Base-by-base conservation (phyloP, 345 rosid species). In the Eucalyptus coolabah region DNA sequence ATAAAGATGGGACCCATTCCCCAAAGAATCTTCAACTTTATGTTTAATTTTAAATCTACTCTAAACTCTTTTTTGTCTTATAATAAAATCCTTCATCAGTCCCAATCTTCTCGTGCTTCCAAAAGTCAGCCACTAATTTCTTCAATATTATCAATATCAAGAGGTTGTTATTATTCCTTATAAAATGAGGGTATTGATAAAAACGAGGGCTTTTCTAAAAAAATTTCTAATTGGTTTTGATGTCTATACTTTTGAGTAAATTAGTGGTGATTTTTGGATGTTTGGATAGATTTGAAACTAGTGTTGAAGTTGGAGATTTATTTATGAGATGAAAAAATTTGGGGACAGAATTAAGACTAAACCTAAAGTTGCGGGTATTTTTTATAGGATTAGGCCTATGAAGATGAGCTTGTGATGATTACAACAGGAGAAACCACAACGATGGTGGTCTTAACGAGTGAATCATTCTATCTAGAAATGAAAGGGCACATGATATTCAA, bases 141-240 rank as follows among this genome's bases (percentile, higher is more conserved):
- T 65, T 65, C 37, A 7, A n/a, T 30, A n/a, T 65, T 65, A 16
- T 30, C 17, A n/a, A 65, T 6, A n/a, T 65, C 10, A 4, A 30
- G 63, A 56, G 63, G 28, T 56, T 56, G 30, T 10, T 24, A 56
- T 2, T 56, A 1, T 26, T 23, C 63, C 3, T 56, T 56, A 0
- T 56, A 56, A 56, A 1, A 0, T 9, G 63, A 56, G 63, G 13
- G 6, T 24, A 5, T 56, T 10, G 30, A 24, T 56, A 0, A 56
- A 24, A 56, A 56, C 14, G 0, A 2, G 3, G 3, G 63, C 9
- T 56, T 23, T 56, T 0, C 10, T 26, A 56, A 56, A 0, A 0
- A 2, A 56, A 56, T 0, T 56, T 56, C 14, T 56, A 0, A 56
- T 0, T 24, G 14, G 0, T 56, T 56, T 56, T 24, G 30, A 56